These are phyloP conservation scores for Strobilomyces dryophilus DNA, from an alignment of 768 basidiomycete species.

Conservation along the genomic window DNA sequence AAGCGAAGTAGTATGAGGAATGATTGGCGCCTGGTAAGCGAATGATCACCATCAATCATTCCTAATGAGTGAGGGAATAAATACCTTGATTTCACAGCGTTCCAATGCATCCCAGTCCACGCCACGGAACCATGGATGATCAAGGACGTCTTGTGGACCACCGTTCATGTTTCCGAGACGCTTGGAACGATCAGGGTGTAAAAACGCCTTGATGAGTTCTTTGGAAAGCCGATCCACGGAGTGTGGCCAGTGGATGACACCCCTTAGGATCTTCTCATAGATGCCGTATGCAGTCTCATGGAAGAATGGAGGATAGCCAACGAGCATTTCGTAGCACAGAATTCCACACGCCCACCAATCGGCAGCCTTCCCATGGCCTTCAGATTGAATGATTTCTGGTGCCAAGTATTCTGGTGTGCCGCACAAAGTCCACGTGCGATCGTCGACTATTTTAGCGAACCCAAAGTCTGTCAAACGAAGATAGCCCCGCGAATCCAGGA, in stretches of 20 bases:
- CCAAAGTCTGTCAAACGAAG: conserved; percentile 96
- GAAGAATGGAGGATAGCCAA: conserved; percentile 98
- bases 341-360: conserved; percentile 99
- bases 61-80: conserved; percentile 22
- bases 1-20: conserved; percentile 72
- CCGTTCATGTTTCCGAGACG: conserved; percentile 91
- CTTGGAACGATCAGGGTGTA: conserved; percentile 89
- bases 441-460: conserved; percentile 95
- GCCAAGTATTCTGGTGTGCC: conserved; percentile 96
- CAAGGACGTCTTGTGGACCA: conserved; percentile 86
- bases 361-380: conserved; percentile 96
- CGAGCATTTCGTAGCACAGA: conserved; percentile 97
- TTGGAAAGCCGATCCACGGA: conserved; percentile 87
- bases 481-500: conserved; percentile 90
- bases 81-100: conserved; percentile 78
- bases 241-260: conserved; percentile 86
- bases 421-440: conserved; percentile 97
- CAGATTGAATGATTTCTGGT: conserved; percentile 96
- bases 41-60: background rate
- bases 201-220: conserved; percentile 82
- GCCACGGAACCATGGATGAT: conserved; percentile 93
- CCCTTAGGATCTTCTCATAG: conserved; percentile 94
- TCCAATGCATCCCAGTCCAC: conserved; percentile 91
- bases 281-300: conserved; percentile 97
- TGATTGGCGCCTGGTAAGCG: conserved; percentile 69